Conservation (phyloP, 495 filamentous ascomycete species). For the Podospora pseudocomata region DNA sequence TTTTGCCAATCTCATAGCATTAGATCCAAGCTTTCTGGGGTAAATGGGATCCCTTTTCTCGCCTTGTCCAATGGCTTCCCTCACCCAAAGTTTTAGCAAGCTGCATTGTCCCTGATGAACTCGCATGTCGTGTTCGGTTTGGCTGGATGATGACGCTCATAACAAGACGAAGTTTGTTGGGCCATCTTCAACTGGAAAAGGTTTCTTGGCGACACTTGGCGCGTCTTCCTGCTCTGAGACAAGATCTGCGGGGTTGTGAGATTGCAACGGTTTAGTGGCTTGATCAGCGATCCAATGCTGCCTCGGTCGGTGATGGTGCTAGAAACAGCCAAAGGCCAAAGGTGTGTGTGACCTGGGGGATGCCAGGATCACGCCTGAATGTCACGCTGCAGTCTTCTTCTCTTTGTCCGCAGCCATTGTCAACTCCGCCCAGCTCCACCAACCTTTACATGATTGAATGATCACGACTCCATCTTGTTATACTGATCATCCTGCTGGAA, state of each 20-base stretch:
- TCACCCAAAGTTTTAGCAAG: neutral
- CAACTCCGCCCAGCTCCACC: neutral
- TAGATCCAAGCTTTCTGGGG: neutral
- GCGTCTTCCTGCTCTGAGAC: neutral
- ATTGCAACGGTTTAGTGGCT: neutral
- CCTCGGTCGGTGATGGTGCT: neutral
- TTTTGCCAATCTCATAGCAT: neutral
- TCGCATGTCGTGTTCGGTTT: neutral
- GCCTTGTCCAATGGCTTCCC: neutral
- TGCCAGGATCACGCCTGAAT: neutral
- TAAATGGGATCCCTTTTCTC: neutral
- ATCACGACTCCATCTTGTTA: neutral
- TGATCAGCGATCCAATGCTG: neutral
- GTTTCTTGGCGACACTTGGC: neutral
- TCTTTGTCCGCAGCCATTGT: too few species aligned
- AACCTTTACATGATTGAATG: neutral
- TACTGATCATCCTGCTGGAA: neutral
- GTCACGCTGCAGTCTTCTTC: too few species aligned
- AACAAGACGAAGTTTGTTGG: neutral
- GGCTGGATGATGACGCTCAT: neutral
- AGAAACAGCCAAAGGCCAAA: neutral
- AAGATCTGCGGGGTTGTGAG: neutral
- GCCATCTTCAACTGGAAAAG: neutral
- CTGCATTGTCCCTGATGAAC: too few species aligned
- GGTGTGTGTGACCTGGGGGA: neutral